These are phyloP conservation scores for Cynara cardunculus DNA, from an alignment of 129 eudicot genomes.

Conservation along the genomic window DNA sequence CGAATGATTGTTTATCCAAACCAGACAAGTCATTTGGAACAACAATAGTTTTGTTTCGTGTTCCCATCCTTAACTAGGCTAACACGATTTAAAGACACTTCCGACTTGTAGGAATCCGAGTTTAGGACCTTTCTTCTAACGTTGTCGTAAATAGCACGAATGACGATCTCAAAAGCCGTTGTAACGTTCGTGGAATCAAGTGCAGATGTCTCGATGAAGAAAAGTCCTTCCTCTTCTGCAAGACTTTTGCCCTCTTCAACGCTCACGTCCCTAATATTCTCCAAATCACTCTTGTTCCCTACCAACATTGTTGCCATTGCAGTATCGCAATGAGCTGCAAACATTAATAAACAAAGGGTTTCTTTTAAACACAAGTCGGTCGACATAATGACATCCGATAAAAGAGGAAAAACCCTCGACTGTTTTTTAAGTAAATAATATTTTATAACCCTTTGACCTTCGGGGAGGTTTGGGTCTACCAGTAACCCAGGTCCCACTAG, in stretches of 20 bases:
- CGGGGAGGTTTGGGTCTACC: no score
- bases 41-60: slow-evolving; percentile 51
- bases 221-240: slow-evolving; percentile 82
- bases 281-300: slow-evolving; percentile 83
- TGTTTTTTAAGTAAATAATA: no score
- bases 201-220: slow-evolving; percentile 91
- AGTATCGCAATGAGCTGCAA: slow-evolving; percentile 87
- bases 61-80: slow-evolving; percentile 44
- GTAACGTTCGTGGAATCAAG: slow-evolving; percentile 72
- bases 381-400: background rate
- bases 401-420: no score
- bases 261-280: slow-evolving; percentile 67
- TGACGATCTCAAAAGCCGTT: slow-evolving; percentile 72
- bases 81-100: slow-evolving; percentile 66
- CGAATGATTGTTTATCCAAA: slow-evolving; percentile 8
- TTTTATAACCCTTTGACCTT: no score
- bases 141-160: slow-evolving; percentile 64
- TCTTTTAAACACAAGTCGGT: background rate
- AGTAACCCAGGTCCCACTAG: no score
- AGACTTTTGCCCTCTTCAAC: slow-evolving; percentile 66
- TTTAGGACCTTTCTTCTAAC: slow-evolving; percentile 66
- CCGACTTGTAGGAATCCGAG: slow-evolving; percentile 80
- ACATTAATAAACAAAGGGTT: background rate
- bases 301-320: slow-evolving; percentile 76
- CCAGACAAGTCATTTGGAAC: slow-evolving; percentile 42